Percentiles rank a stretch among this genome's conserved stretches.
phyloP scores from a whole-genome alignment of 192 early-diverging fungal genomes.

The Glomus cerebriforme region DNA sequence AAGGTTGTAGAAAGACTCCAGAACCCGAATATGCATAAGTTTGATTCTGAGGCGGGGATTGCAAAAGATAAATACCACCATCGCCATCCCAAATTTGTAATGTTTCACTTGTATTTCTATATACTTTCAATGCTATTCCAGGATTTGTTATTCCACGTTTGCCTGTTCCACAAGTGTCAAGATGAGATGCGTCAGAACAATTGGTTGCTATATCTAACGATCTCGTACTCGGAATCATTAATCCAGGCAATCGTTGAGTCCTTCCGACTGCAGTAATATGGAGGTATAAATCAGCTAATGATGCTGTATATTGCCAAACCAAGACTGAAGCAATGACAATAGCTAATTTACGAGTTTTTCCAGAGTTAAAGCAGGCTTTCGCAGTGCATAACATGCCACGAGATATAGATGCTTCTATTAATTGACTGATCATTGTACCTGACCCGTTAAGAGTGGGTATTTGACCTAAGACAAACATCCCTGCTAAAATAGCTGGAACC shows the following conservation, averaged over 20 bases:
- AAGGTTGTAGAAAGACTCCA: neutral
- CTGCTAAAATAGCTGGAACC: constrained; percentile 7
- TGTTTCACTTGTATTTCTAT: neutral
- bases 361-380: neutral
- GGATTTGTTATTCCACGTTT: neutral
- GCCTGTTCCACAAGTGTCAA: neutral
- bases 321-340: neutral
- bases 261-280: neutral
- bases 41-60: neutral
- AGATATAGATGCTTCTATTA: constrained; percentile 1
- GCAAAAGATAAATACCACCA: neutral
- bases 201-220: constrained; percentile 3
- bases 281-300: constrained; percentile 3
- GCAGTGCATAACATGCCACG: neutral
- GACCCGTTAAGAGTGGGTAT: neutral
- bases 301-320: neutral
- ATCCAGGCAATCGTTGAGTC: neutral
- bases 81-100: neutral
- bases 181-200: neutral
- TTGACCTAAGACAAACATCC: neutral
- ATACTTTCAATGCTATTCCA: neutral
- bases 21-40: neutral
- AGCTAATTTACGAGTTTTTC: neutral
- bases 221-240: neutral
- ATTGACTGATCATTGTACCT: neutral